Percentiles rank a stretch among this genome's conserved stretches.
phyloP scores from a whole-genome alignment of 768 basidiomycete genomes.

The Mycena floridula region DNA sequence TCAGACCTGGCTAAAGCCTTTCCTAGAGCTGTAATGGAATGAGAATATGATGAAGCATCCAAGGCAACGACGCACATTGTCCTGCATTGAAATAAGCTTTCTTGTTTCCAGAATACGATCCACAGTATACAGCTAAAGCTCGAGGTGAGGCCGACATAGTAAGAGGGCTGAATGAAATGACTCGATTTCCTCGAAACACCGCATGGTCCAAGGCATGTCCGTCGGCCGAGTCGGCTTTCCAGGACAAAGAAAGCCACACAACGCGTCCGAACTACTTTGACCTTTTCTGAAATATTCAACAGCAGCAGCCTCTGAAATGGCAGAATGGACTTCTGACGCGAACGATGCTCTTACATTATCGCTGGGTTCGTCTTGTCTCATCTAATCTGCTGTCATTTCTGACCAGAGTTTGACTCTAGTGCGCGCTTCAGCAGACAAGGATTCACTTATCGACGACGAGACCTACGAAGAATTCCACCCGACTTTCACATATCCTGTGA shows the following conservation, averaged over 20 bases:
- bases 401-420: conserved; percentile 37
- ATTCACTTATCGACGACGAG: conserved; percentile 49
- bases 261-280: no score
- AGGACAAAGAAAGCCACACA: no score
- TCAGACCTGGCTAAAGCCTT: conserved; percentile 55
- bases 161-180: no score
- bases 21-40: conserved; percentile 57
- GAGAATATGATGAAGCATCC: conserved; percentile 1
- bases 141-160: no score
- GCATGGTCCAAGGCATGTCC: no score
- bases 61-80: conserved; percentile 41
- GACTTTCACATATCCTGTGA: conserved; percentile 88
- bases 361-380: conserved; percentile 45
- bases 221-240: no score
- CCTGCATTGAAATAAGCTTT: conserved; percentile 65
- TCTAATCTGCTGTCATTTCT: background rate
- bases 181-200: no score
- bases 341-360: conserved; percentile 73
- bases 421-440: conserved; percentile 62
- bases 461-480: conserved; percentile 71
- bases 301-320: no score
- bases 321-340: conserved; percentile 75
- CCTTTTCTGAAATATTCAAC: no score
- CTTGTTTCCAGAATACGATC: conserved; percentile 60
- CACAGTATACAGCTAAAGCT: conserved; percentile 81